A percentile compares a stretch with the other conserved stretches of the same genome.
phyloP scores from a whole-genome alignment of 352 stramenopile species.

The Phytopythium chamaehyphon region DNA sequence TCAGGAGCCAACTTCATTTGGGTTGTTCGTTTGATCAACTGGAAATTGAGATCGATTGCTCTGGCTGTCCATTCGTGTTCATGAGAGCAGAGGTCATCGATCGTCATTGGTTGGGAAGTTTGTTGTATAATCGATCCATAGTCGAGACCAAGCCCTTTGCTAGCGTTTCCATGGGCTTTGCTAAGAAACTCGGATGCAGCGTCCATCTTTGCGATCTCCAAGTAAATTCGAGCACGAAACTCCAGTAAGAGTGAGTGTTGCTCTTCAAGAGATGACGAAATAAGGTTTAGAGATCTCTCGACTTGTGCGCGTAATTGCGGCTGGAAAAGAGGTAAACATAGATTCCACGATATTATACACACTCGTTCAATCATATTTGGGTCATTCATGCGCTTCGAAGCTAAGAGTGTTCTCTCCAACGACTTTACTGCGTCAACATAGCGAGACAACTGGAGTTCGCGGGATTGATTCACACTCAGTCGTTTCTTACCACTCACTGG shows the following conservation, averaged over 20 bases:
- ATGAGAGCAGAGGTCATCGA: conserved; percentile 23
- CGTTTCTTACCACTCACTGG: conserved; percentile 12
- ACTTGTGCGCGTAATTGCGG: conserved; percentile 65
- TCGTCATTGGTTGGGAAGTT: conserved; percentile 12
- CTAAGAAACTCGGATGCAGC: conserved; percentile 75
- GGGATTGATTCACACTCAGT: conserved; percentile 25
- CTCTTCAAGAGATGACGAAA: conserved; percentile 61
- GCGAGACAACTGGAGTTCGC: conserved; percentile 32
- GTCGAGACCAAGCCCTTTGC: conserved; percentile 59
- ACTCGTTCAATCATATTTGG: conserved; percentile 74
- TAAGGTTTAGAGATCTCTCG: conserved; percentile 61
- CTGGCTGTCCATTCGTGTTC: conserved; percentile 32
- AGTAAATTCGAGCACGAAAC: conserved; percentile 72
- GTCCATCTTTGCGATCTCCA: conserved; percentile 87
- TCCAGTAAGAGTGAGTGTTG: conserved; percentile 75
- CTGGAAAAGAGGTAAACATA: conserved; percentile 76
- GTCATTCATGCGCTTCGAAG: conserved; percentile 72
- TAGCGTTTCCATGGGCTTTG: conserved; percentile 69
- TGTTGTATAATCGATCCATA: conserved; percentile 28
- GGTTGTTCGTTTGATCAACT: conserved; percentile 56
- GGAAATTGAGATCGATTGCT: conserved; percentile 64
- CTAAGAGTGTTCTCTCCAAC: conserved; percentile 73
- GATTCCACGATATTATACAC: conserved; percentile 81
- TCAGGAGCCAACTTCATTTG: conserved; percentile 57
- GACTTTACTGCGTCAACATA: conserved; percentile 72